phyloP scores from a whole-genome alignment of 371 early-diverging fungal genomes.

The Dinochytrium kinnereticum region DNA sequence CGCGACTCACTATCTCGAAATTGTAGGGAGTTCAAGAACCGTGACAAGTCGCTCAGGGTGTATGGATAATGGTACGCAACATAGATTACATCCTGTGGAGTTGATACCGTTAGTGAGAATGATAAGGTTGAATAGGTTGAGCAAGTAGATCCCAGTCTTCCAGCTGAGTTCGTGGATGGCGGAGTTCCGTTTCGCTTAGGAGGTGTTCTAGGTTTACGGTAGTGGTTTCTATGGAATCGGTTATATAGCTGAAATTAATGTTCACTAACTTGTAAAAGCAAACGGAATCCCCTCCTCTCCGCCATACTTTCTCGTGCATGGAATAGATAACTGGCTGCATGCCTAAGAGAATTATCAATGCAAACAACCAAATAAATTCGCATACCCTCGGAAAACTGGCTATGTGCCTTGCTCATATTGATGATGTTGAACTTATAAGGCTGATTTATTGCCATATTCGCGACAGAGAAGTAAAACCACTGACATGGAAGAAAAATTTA shows the following conservation, averaged over 20 bases:
- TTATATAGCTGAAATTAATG: too few species aligned
- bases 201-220: constrained; percentile 26
- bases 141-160: neutral
- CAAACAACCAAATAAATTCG: neutral
- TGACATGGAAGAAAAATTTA: constrained; percentile 16
- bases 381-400: constrained; percentile 54
- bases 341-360: constrained; percentile 13
- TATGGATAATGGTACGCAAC: constrained; percentile 61
- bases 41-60: constrained; percentile 47
- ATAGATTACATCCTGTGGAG: constrained; percentile 40
- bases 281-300: constrained; percentile 48
- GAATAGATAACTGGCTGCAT: constrained; percentile 42
- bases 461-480: constrained; percentile 57
- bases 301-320: constrained; percentile 40
- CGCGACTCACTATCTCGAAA: neutral
- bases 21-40: constrained; percentile 26
- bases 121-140: constrained; percentile 48
- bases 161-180: constrained; percentile 9
- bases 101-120: constrained; percentile 32
- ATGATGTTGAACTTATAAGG: constrained; percentile 55
- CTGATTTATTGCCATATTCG: constrained; percentile 34
- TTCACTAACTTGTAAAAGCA: constrained; percentile 50
- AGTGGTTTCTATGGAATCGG: constrained; percentile 37
- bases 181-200: neutral
- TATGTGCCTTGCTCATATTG: constrained; percentile 53